A percentile compares a stretch with the other conserved stretches of the same genome.
phyloP scores from a whole-genome alignment of 2,329 filamentous ascomycete species.

The Epichloe hybrida region DNA sequence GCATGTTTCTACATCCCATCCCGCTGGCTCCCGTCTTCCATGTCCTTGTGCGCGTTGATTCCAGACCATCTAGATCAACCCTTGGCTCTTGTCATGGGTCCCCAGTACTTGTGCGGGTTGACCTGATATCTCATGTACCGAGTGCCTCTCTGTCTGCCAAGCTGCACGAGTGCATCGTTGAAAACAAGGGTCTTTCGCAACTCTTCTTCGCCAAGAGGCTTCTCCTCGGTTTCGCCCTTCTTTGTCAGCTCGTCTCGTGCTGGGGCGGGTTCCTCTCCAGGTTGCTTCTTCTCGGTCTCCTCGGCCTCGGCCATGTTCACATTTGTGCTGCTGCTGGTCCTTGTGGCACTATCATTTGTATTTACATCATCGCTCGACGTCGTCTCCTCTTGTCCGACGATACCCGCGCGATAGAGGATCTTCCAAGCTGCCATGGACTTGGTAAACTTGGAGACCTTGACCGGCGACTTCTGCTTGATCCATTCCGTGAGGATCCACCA shows the following conservation, averaged over 20 bases:
- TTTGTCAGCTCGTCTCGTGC: constrained; percentile 10
- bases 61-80: constrained; percentile 8
- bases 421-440: constrained; percentile 57
- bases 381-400: constrained; percentile 20
- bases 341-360: neutral
- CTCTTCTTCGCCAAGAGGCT: constrained; percentile 16
- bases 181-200: constrained; percentile 53
- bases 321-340: neutral
- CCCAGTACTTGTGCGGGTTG: constrained; percentile 90
- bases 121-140: constrained; percentile 76
- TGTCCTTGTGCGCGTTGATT: no score
- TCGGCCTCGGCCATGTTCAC: constrained; percentile 29
- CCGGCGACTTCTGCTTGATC: constrained; percentile 65
- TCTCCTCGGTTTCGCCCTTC: constrained; percentile 10
- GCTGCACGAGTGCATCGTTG: constrained; percentile 60
- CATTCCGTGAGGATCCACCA: constrained; percentile 94
- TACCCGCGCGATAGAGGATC: constrained; percentile 39
- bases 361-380: constrained; percentile 4
- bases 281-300: constrained; percentile 14
- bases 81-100: constrained; percentile 55
- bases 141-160: constrained; percentile 56
- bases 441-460: constrained; percentile 60
- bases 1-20: no score
- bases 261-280: constrained; percentile 3
- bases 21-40: no score